phyloP scores from a whole-genome alignment of 2,329 filamentous ascomycete species.

The Diaporthe sp. region DNA sequence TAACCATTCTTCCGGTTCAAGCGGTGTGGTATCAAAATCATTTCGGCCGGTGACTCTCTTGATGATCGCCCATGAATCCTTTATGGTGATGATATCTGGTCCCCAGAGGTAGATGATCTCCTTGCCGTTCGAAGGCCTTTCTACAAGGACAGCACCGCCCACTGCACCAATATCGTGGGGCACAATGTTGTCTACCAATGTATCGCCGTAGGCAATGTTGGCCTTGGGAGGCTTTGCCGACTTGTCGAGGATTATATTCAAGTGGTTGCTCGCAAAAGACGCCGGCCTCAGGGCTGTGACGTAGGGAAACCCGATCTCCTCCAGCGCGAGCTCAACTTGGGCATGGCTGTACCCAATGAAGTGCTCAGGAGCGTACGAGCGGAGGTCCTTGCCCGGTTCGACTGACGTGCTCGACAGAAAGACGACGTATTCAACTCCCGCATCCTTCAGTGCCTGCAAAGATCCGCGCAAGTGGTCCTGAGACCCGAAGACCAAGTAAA shows the following conservation, averaged over 20 bases:
- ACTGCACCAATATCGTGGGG: conserved; percentile 58
- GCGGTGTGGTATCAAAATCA: conserved; percentile 36
- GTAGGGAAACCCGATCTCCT: conserved; percentile 50
- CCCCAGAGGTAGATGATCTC: conserved; percentile 49
- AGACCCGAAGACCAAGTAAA: conserved; percentile 51
- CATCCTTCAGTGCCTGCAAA: conserved; percentile 54
- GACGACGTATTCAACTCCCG: conserved; percentile 55
- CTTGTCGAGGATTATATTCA: conserved; percentile 31
- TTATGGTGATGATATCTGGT: conserved; percentile 45
- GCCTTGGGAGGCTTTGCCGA: conserved; percentile 37
- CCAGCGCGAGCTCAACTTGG: conserved; percentile 54
- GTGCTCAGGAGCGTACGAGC: conserved; percentile 41
- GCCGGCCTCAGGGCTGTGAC: conserved; percentile 53
- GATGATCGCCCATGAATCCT: conserved; percentile 44
- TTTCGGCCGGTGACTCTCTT: conserved; percentile 44
- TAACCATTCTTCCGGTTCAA: conserved; percentile 18
- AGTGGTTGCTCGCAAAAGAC: conserved; percentile 55
- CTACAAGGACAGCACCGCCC: conserved; percentile 49
- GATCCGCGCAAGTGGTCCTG: conserved; percentile 52
- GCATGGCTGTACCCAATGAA: conserved; percentile 54
- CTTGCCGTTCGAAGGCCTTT: conserved; percentile 42
- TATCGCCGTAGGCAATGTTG: conserved; percentile 44
- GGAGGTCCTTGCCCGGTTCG: conserved; percentile 41
- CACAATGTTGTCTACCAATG: conserved; percentile 52
- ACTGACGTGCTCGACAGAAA: conserved; percentile 54